Conservation (phyloP, 2,329 filamentous ascomycete genomes). For the Atkinsonella texensis region DNA sequence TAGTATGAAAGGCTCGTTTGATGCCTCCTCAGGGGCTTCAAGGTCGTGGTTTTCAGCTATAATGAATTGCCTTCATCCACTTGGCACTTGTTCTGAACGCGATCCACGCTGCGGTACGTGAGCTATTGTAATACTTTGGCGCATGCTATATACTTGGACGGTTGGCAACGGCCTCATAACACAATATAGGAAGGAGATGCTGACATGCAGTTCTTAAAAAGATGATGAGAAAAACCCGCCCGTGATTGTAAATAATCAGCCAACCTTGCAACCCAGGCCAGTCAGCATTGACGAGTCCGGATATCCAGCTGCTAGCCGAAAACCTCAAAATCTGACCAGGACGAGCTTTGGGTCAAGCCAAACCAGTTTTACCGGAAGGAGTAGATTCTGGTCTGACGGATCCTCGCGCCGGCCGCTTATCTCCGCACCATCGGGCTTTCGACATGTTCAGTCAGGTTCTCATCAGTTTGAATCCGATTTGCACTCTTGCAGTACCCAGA, state of each 20-base stretch:
- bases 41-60: slow-evolving; percentile 36
- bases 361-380: slow-evolving; percentile 33
- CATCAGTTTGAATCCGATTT: slow-evolving; percentile 21
- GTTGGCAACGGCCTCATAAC: background rate
- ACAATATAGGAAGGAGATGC: background rate
- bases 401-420: slow-evolving; percentile 42
- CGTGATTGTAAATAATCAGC: slow-evolving; percentile 18
- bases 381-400: slow-evolving; percentile 31
- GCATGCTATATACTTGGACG: background rate
- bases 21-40: slow-evolving; percentile 29
- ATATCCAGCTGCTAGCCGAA: slow-evolving; percentile 10
- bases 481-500: slow-evolving; percentile 5
- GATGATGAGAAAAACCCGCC: slow-evolving; percentile 18
- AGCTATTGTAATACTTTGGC: slow-evolving; percentile 2
- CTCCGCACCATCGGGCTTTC: slow-evolving; percentile 47
- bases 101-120: slow-evolving; percentile 28
- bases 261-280: slow-evolving; percentile 16
- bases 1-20: slow-evolving; percentile 31
- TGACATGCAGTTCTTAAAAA: slow-evolving; percentile 4
- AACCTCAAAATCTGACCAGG: slow-evolving; percentile 6
- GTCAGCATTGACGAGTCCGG: slow-evolving; percentile 14
- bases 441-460: slow-evolving; percentile 41
- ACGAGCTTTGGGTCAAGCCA: slow-evolving; percentile 21
- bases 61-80: slow-evolving; percentile 32
- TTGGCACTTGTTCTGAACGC: slow-evolving; percentile 26